Evolutionary conservation across 2,329 filamentous ascomycete species (phyloP).

Genomic region (Juglanconis oblonga): DNA sequence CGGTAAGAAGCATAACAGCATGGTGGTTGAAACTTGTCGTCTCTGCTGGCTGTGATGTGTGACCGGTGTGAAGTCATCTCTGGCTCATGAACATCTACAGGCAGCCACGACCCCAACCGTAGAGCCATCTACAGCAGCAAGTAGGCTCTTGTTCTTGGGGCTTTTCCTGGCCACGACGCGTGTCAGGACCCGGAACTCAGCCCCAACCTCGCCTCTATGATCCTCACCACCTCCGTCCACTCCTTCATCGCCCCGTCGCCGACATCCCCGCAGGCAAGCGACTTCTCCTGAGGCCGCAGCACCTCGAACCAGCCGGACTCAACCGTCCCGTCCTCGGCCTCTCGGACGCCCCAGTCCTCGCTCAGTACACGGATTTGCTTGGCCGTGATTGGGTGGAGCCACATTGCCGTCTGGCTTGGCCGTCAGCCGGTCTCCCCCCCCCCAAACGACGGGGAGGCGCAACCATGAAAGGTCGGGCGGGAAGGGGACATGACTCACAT

Average conservation of each 20-base stretch:
- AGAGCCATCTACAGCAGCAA: too few relatives aligned
- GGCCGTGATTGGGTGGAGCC: constrained; percentile 76
- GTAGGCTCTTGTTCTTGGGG: too few relatives aligned
- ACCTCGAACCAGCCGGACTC: constrained; percentile 58
- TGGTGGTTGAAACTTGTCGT: too few relatives aligned
- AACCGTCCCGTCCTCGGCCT: constrained; percentile 24
- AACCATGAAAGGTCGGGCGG: neutral
- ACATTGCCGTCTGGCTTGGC: constrained; percentile 59
- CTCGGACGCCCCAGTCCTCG: constrained; percentile 66
- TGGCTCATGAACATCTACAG: too few relatives aligned
- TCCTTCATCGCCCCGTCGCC: constrained; percentile 81
- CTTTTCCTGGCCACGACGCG: too few relatives aligned
- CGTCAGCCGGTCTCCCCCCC: too few relatives aligned
- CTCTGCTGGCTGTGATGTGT: too few relatives aligned
- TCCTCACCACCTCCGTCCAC: constrained; percentile 70
- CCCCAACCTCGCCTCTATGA: constrained; percentile 55
- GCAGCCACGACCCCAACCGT: too few relatives aligned
- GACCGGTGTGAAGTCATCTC: too few relatives aligned
- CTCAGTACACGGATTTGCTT: constrained; percentile 68
- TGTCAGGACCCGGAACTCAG: constrained; percentile 19
- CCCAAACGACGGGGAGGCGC: neutral
- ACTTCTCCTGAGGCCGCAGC: constrained; percentile 69
- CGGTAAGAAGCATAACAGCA: too few relatives aligned
- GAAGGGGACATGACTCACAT: constrained; percentile 2
- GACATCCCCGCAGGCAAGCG: constrained; percentile 79